A percentile compares a stretch with the other conserved stretches of the same genome.
Conservation (phyloP, 345 rosid species). For the Gossypium raimondii region DNA sequence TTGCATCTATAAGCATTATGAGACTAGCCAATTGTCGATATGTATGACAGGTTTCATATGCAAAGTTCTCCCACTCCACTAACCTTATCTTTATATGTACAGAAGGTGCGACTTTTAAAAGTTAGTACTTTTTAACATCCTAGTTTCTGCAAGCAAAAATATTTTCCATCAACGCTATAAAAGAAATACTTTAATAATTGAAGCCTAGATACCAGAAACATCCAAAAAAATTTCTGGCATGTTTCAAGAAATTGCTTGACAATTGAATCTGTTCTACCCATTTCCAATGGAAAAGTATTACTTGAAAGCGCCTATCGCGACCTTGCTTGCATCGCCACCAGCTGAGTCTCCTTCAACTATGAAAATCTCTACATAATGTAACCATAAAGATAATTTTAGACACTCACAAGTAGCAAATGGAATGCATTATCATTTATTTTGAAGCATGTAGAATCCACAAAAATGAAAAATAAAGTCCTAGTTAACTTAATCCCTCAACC, state of each 20-base stretch:
- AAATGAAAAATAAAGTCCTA: not conserved
- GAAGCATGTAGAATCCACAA: not conserved
- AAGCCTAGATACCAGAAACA: too few relatives aligned
- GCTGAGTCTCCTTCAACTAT: constrained; percentile 99
- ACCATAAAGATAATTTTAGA: not conserved
- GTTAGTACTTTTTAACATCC: not conserved
- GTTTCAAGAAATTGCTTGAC: too few relatives aligned
- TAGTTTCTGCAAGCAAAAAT: too few relatives aligned
- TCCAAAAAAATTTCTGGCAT: too few relatives aligned
- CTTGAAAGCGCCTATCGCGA: constrained; percentile 98
- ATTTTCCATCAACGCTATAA: too few relatives aligned
- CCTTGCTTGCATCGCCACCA: constrained; percentile 99
- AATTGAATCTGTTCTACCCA: not conserved
- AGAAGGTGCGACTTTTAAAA: not conserved
- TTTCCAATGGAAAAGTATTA: constrained; percentile 19
- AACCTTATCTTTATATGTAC: not conserved
- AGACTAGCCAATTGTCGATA: not conserved
- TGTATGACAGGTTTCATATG: not conserved
- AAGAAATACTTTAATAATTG: too few relatives aligned
- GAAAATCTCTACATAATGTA: constrained; percentile 62
- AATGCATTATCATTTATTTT: not conserved
- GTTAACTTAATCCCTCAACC: not conserved
- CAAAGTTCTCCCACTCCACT: not conserved
- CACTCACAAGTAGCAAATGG: not conserved
- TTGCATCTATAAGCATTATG: not conserved